Evolutionary conservation across 176 grass and related monocot species (phyloP), one percentile per base, ranked within the genome.

Genomic region (Metroxylon sagu): DNA sequence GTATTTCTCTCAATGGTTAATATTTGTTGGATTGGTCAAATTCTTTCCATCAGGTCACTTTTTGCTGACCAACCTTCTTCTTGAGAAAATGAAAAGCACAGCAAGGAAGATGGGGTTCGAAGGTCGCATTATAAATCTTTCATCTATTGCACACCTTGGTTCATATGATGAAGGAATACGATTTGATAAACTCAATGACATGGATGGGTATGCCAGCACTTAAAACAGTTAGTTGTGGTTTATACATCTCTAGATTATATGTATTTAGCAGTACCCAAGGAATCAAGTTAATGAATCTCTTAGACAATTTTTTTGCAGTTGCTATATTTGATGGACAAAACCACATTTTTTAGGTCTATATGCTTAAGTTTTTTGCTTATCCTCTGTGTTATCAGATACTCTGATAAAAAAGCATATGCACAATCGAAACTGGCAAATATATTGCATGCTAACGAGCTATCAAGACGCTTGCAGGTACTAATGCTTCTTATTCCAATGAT

Each of bases 401-500:
- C 79, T 3, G 92, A 96, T 54, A 96, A 91, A 58, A 88, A 77
- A 57, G 80, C 92, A 49, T 96, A 96, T 57, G 92, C 87, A 52
- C 92, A 96, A 65, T 96, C 92, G 59, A 96, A 96, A 80, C 78
- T 96, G 52, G 87, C 92, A 53, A 96, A 91, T 65, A 77, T 96
- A 64, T 81, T 96, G 62, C 92, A 96, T 7, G 83, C 81, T 0
- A 96, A 80, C 48, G 92, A 88, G 78, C 92, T 96, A 48, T 87
- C 87, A 26, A 80, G 78, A 70, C 69, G 83, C 60, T 77, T 96
- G 16, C 61, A 80, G 92, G 92, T 96, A 78, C 56, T 70, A 16
- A 26, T 43, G 59, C 57, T 35, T 29, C 18, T 39, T 70, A 18
- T 50, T 63, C 16, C 61, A 52, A 16, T 18, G 0, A 23, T 60